phyloP scores from a whole-genome alignment of 2,329 filamentous ascomycete genomes.

The Phyllosticta ampelicida region DNA sequence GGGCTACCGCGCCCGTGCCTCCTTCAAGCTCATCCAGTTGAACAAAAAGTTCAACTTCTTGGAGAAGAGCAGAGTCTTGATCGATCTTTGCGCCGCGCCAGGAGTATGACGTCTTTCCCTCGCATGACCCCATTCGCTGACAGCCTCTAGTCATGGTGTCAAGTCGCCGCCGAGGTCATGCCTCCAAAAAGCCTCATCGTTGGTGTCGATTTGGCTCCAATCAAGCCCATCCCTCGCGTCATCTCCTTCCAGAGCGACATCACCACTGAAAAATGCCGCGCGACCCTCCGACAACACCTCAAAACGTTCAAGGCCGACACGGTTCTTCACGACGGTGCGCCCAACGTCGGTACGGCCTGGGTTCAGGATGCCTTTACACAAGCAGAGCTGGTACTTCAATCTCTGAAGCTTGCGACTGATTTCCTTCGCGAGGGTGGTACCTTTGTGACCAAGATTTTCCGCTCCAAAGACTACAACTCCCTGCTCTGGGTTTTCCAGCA shows the following conservation, averaged over 20 bases:
- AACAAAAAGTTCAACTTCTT: constrained; percentile 99
- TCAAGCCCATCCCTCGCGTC: constrained; percentile 87
- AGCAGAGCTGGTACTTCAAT: constrained; percentile 81
- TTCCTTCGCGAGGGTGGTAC: constrained; percentile 82
- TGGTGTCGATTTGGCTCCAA: constrained; percentile 87
- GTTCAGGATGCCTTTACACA: constrained; percentile 97
- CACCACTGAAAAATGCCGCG: constrained; percentile 89
- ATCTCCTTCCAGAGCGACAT: constrained; percentile 98
- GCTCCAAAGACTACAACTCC: constrained; percentile 93
- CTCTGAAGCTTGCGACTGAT: constrained; percentile 87
- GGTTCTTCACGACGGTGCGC: constrained; percentile 91
- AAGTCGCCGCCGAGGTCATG: constrained; percentile 94
- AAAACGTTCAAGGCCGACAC: constrained; percentile 96
- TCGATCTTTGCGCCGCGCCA: constrained; percentile 95
- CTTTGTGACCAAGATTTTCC: constrained; percentile 95
- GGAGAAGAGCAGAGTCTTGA: constrained; percentile 87
- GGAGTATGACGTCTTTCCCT: constrained; percentile 45
- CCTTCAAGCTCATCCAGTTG: constrained; percentile 95
- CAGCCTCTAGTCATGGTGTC: constrained; percentile 71
- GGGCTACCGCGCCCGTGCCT: constrained; percentile 87
- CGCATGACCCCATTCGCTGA: neutral
- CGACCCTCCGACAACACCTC: constrained; percentile 77
- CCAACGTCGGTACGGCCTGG: constrained; percentile 97
- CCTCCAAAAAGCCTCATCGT: constrained; percentile 81
- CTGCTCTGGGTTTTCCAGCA: constrained; percentile 97